Conservation (phyloP, 2,329 filamentous ascomycete species). For the Clonostachys chloroleuca region DNA sequence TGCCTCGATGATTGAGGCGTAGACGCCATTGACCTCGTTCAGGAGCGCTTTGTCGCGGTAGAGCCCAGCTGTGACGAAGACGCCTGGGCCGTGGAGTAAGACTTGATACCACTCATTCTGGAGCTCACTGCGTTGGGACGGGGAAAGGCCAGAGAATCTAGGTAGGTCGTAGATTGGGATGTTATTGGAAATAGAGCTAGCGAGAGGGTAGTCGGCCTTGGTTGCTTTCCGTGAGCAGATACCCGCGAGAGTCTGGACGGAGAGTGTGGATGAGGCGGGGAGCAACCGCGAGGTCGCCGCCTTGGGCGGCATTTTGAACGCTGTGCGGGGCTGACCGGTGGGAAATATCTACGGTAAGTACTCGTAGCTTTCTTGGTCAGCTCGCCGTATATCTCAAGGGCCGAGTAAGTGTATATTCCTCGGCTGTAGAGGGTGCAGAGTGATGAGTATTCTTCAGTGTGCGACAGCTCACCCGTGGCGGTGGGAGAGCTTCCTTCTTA, state of each 20-base stretch:
- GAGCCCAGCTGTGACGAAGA: constrained; percentile 52
- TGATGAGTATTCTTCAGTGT: too few relatives aligned
- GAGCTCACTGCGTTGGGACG: constrained; percentile 24
- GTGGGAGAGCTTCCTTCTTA: too few relatives aligned
- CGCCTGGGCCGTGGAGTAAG: constrained; percentile 51
- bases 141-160: constrained; percentile 17
- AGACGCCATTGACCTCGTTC: constrained; percentile 39
- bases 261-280: constrained; percentile 18
- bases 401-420: too few relatives aligned
- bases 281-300: constrained; percentile 10
- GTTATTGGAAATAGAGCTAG: constrained; percentile 36
- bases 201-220: constrained; percentile 38
- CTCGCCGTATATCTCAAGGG: too few relatives aligned
- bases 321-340: background rate
- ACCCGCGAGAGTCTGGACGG: constrained; percentile 34
- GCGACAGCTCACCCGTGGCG: too few relatives aligned
- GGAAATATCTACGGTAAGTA: too few relatives aligned
- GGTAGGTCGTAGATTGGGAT: constrained; percentile 51
- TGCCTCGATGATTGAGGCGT: constrained; percentile 38
- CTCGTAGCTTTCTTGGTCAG: too few relatives aligned
- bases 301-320: constrained; percentile 1
- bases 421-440: too few relatives aligned
- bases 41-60: constrained; percentile 36
- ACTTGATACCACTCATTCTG: constrained; percentile 59
- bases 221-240: constrained; percentile 34